A percentile compares a stretch with the other conserved stretches of the same genome.
phyloP scores from a whole-genome alignment of 164 flowering plant genomes.

The Cinnamomum micranthum region DNA sequence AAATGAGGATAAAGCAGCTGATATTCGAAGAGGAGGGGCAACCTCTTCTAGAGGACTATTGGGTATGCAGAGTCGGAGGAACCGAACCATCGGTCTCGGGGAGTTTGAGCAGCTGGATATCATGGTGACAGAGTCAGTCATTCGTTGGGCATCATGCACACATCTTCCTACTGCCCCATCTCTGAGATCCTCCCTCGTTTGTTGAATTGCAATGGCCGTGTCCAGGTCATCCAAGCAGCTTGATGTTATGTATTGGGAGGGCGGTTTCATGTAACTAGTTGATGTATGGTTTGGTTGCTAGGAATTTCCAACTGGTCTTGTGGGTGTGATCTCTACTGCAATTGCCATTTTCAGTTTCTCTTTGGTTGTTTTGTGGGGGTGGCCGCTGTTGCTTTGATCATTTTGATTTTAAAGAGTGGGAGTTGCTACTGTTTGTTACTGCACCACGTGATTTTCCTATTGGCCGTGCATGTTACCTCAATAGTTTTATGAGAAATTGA shows the following conservation, averaged over 20 bases:
- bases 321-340: not conserved
- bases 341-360: not conserved
- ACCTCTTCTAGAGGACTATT: conserved; percentile 28
- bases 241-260: not conserved
- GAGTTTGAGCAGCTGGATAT: conserved; percentile 71
- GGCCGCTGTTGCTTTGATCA: not conserved
- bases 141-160: conserved; percentile 95
- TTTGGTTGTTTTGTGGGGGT: not conserved
- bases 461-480: too few relatives aligned
- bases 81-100: conserved; percentile 78
- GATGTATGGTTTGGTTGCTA: not conserved
- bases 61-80: conserved; percentile 60
- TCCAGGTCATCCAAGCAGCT: not conserved
- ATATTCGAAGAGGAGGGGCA: conserved; percentile 32
- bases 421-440: too few relatives aligned
- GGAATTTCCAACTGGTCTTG: not conserved
- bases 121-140: conserved; percentile 69
- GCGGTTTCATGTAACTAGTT: not conserved
- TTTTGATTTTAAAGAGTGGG: not conserved
- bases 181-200: conserved; percentile 73
- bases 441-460: too few relatives aligned
- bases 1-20: conserved; percentile 25
- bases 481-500: too few relatives aligned
- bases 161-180: conserved; percentile 59
- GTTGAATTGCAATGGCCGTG: conserved; percentile 25